These are phyloP conservation scores for Boletus insuetus DNA, from an alignment of 768 basidiomycete genomes.

Conservation along the genomic window DNA sequence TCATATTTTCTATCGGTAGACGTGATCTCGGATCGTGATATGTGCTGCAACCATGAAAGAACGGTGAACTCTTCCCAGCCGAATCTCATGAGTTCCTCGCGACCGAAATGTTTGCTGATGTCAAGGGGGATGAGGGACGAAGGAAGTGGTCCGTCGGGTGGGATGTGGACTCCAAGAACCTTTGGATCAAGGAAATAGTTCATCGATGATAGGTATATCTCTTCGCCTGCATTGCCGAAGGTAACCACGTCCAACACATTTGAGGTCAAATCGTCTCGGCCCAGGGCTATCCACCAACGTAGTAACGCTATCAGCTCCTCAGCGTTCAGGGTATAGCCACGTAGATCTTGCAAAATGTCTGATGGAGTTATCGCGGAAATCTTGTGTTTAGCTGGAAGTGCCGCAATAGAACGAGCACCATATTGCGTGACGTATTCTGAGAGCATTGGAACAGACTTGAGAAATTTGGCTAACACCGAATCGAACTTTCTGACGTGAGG, in stretches of 20 bases:
- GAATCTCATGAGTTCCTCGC: conserved; percentile 54
- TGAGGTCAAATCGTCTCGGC: not conserved
- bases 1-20: conserved; percentile 47
- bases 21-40: conserved; percentile 46
- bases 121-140: conserved; percentile 39
- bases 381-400: conserved; percentile 57
- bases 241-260: conserved; percentile 72
- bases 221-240: conserved; percentile 45
- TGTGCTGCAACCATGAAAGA: conserved; percentile 65
- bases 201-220: conserved; percentile 60
- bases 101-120: conserved; percentile 57
- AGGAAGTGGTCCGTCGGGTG: conserved; percentile 76
- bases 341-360: conserved; percentile 77
- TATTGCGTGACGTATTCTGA: conserved; percentile 53
- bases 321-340: conserved; percentile 59
- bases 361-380: conserved; percentile 69
- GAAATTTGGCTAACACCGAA: conserved; percentile 60
- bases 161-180: conserved; percentile 51
- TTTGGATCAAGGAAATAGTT: conserved; percentile 65
- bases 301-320: conserved; percentile 74
- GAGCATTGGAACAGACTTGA: conserved; percentile 72
- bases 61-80: conserved; percentile 76
- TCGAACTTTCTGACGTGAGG: conserved; percentile 71
- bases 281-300: conserved; percentile 55
- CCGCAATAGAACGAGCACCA: conserved; percentile 53